Percentiles rank a stretch among this genome's conserved stretches.
Evolutionary conservation across 2,329 filamentous ascomycete genomes (phyloP).

Genomic region (Acarospora socialis): DNA sequence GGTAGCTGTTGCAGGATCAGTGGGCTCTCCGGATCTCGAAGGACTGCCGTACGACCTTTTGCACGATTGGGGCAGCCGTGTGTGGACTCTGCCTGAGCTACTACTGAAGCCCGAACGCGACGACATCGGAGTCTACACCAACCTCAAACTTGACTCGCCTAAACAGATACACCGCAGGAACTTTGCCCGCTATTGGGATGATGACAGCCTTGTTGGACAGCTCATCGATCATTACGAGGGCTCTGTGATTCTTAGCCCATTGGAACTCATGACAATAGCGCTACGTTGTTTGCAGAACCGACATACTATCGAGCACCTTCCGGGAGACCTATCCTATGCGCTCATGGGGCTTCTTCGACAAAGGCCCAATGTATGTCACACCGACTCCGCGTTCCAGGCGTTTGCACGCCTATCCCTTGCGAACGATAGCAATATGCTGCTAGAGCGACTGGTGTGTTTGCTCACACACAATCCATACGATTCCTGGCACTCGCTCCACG

Average conservation of each 20-base stretch:
- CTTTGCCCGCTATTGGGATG: constrained; percentile 29
- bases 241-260: constrained; percentile 25
- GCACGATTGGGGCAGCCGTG: constrained; percentile 29
- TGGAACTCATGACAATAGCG: constrained; percentile 29
- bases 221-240: constrained; percentile 34
- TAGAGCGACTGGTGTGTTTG: constrained; percentile 33
- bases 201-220: constrained; percentile 25
- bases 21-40: constrained; percentile 13
- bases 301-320: constrained; percentile 23
- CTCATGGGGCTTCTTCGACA: constrained; percentile 33
- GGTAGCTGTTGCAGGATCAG: constrained; percentile 24
- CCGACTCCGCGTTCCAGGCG: constrained; percentile 32
- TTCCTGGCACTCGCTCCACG: constrained; percentile 29
- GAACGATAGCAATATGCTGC: constrained; percentile 31
- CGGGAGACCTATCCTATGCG: constrained; percentile 31
- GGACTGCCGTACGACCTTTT: constrained; percentile 21
- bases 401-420: constrained; percentile 34
- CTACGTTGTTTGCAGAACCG: constrained; percentile 28
- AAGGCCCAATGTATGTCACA: constrained; percentile 25
- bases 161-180: constrained; percentile 25
- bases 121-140: constrained; percentile 22
- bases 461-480: constrained; percentile 21
- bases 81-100: constrained; percentile 35
- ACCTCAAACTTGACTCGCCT: constrained; percentile 16
- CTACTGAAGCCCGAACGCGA: constrained; percentile 21